A percentile compares a stretch with the other conserved stretches of the same genome.
phyloP scores from a whole-genome alignment of 2,329 filamentous ascomycete genomes.

The Alternaria brassicae region DNA sequence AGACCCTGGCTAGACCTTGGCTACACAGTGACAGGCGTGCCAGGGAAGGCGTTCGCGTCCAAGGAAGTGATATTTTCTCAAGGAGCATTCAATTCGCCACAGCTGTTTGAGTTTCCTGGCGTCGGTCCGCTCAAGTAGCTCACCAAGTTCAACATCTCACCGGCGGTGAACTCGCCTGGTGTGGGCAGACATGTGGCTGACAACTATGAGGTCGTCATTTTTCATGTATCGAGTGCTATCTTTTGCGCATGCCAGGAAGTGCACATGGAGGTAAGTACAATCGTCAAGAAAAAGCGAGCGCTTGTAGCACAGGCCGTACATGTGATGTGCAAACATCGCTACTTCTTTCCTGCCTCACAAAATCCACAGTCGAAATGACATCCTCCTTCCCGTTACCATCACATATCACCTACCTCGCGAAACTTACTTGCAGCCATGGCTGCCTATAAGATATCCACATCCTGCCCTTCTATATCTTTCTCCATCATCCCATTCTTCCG shows the following conservation, averaged over 20 bases:
- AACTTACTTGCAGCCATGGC: not conserved
- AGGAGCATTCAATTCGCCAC: slow-evolving; percentile 68
- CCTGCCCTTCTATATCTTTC: not conserved
- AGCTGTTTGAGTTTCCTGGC: slow-evolving; percentile 68
- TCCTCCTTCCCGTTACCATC: not conserved
- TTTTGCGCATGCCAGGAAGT: not conserved
- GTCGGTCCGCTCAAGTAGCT: slow-evolving; percentile 64
- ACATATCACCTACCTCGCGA: not conserved
- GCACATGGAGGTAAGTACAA: not conserved
- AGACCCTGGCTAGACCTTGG: slow-evolving; percentile 31
- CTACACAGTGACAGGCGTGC: slow-evolving; percentile 39
- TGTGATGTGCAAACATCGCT: not conserved
- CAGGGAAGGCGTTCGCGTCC: slow-evolving; percentile 18
- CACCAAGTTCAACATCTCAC: slow-evolving; percentile 58
- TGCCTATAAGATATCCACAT: not conserved
- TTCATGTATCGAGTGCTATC: not conserved
- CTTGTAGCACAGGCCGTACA: not conserved
- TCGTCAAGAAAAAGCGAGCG: not conserved
- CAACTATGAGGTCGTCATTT: not conserved
- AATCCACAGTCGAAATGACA: not conserved
- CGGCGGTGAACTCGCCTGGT: slow-evolving; percentile 41
- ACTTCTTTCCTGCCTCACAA: not conserved
- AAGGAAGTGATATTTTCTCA: slow-evolving; percentile 37
- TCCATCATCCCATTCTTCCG: not conserved
- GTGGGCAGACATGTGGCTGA: not conserved